A percentile compares a stretch with the other conserved stretches of the same genome.
These are phyloP conservation scores for Gamarada debralockiae DNA, from an alignment of 495 filamentous ascomycete genomes.

Conservation along the genomic window DNA sequence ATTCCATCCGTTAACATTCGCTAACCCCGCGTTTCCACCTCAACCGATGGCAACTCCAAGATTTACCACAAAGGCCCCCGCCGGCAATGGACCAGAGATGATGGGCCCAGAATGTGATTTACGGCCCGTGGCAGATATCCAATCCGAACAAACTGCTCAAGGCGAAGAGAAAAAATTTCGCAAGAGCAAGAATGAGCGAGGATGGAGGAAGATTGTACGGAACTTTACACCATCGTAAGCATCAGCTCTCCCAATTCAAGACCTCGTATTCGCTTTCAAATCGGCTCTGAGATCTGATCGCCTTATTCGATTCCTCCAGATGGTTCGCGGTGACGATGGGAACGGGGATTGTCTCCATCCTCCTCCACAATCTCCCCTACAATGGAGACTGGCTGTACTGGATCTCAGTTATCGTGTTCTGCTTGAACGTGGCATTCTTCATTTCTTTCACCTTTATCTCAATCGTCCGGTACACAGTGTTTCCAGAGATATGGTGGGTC, in stretches of 20 bases:
- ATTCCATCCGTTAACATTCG: too few relatives aligned
- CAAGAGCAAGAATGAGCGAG: constrained; percentile 14
- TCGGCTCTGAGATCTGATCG: too few relatives aligned
- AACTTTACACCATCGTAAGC: constrained; percentile 30
- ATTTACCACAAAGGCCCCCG: too few relatives aligned
- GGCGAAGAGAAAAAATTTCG: too few relatives aligned
- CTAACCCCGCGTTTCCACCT: too few relatives aligned
- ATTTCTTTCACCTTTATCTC: constrained; percentile 38
- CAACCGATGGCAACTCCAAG: too few relatives aligned
- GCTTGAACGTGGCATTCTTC: constrained; percentile 52
- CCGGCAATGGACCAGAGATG: too few relatives aligned
- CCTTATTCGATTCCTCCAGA: constrained; percentile 19
- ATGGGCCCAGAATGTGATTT: too few relatives aligned
- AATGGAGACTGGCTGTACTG: constrained; percentile 49
- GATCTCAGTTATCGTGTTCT: constrained; percentile 51
- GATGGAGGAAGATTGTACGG: constrained; percentile 39
- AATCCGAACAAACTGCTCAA: too few relatives aligned
- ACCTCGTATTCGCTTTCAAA: too few relatives aligned
- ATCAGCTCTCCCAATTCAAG: too few relatives aligned
- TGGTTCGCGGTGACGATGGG: constrained; percentile 60
- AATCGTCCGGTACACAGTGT: constrained; percentile 51
- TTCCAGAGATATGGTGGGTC: constrained; percentile 49
- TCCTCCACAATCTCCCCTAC: constrained; percentile 54
- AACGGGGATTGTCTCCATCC: constrained; percentile 59
- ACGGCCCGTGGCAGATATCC: too few relatives aligned